phyloP scores from a whole-genome alignment of 768 basidiomycete genomes.

The Lanmaoa pseudosensibilis region DNA sequence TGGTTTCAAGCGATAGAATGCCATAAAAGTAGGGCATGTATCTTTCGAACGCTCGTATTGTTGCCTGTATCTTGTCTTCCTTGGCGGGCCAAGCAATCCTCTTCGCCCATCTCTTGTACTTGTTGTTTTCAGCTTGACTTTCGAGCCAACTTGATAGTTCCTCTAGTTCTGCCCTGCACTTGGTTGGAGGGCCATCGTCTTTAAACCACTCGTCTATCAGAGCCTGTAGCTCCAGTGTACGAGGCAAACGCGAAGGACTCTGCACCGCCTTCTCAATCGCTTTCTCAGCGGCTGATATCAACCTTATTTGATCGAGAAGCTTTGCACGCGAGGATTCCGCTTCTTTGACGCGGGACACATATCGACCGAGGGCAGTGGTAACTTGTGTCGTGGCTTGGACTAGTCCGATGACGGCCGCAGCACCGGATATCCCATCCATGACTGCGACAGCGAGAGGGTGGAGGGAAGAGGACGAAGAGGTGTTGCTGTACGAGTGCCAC shows the following conservation, averaged over 20 bases:
- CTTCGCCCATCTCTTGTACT: background rate
- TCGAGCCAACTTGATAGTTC: background rate
- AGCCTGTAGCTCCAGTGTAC: background rate
- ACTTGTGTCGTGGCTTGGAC: background rate
- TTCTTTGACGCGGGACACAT: too few species aligned
- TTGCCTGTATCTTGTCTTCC: background rate
- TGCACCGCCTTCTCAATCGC: too few species aligned
- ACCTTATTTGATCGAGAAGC: background rate
- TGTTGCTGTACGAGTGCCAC: background rate
- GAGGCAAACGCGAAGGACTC: background rate
- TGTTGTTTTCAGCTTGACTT: background rate
- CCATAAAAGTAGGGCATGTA: background rate
- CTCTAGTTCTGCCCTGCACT: background rate
- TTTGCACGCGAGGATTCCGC: background rate
- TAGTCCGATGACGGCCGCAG: background rate
- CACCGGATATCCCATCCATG: too few species aligned
- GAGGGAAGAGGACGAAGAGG: background rate
- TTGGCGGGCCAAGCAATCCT: background rate
- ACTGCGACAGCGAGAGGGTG: too few species aligned
- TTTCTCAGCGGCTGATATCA: background rate
- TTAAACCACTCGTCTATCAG: background rate
- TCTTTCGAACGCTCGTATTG: background rate
- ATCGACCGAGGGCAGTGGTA: background rate
- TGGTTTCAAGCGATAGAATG: background rate
- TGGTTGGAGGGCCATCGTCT: background rate